A percentile compares a stretch with the other conserved stretches of the same genome.
Evolutionary conservation across 768 basidiomycete genomes (phyloP).

Genomic region (Mycena pura): DNA sequence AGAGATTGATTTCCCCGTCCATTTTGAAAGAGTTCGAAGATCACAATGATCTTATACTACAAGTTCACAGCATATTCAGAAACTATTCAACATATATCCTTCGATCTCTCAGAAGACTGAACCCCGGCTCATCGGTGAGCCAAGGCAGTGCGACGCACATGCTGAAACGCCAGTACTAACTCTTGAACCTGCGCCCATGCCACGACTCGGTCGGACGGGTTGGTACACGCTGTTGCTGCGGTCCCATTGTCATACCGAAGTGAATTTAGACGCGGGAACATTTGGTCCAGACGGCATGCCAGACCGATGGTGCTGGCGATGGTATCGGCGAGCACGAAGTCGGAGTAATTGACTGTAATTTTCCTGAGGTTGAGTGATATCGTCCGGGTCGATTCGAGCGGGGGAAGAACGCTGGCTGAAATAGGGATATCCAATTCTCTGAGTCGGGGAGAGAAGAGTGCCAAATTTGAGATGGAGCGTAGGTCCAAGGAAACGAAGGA

Average conservation of each 20-base stretch:
- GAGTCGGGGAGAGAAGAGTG: background rate
- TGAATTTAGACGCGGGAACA: background rate
- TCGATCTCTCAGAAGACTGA: too few species aligned
- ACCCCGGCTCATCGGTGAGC: too few species aligned
- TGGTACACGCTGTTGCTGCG: too few species aligned
- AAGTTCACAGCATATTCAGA: too few species aligned
- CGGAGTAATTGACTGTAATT: background rate
- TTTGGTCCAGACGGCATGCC: background rate
- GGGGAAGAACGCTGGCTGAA: background rate
- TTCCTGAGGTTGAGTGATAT: background rate
- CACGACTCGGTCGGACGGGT: background rate
- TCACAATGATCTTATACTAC: too few species aligned
- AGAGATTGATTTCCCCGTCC: too few species aligned
- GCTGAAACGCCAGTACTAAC: slow-evolving; percentile 9
- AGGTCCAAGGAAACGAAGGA: background rate
- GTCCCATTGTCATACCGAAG: background rate
- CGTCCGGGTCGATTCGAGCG: background rate
- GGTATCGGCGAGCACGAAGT: background rate
- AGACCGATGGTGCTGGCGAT: background rate
- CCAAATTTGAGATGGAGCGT: background rate
- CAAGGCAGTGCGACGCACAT: background rate
- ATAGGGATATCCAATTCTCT: background rate
- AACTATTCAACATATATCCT: too few species aligned
- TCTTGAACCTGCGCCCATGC: slow-evolving; percentile 1
- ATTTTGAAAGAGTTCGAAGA: too few species aligned